Percentiles rank a stretch among this genome's conserved stretches.
Conservation (phyloP, 1,284 basidiomycete genomes). For the Leccinum fallax region DNA sequence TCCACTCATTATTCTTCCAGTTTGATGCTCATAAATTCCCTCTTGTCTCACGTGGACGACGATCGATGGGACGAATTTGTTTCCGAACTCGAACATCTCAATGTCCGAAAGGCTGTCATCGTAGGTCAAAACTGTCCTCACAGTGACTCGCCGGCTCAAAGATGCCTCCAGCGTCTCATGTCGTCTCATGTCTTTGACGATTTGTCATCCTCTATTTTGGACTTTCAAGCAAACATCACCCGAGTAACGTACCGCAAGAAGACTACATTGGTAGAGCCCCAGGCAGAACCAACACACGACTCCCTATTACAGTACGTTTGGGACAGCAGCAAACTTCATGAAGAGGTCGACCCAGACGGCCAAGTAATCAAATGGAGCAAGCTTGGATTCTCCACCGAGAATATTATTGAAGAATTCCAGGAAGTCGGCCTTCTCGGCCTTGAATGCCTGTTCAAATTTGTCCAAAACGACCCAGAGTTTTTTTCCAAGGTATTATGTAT, state of each 20-base stretch:
- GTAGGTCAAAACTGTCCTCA: conserved; percentile 46
- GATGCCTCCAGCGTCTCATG: conserved; percentile 71
- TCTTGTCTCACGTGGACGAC: conserved; percentile 78
- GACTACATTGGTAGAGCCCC: conserved; percentile 74
- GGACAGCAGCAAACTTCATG: conserved; percentile 59
- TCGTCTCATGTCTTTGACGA: conserved; percentile 86
- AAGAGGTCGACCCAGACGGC: conserved; percentile 52
- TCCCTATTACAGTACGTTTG: conserved; percentile 74
- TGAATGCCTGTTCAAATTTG: conserved; percentile 82
- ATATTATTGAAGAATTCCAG: conserved; percentile 79
- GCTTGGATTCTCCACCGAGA: conserved; percentile 80
- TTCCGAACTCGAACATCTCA: conserved; percentile 75
- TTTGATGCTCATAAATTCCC: conserved; percentile 89
- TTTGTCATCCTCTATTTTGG: conserved; percentile 82
- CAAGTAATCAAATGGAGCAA: conserved; percentile 72
- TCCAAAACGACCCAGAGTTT: conserved; percentile 71
- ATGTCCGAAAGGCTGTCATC: conserved; percentile 82
- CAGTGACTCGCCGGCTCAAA: conserved; percentile 14
- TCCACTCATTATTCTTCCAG: conserved; percentile 40
- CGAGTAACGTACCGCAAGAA: conserved; percentile 83
- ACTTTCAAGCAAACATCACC: conserved; percentile 90
- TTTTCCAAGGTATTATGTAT: conserved; percentile 71
- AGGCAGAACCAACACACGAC: conserved; percentile 61
- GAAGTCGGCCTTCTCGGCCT: conserved; percentile 86
- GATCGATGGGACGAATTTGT: conserved; percentile 79